These are phyloP conservation scores for Colletotrichum filicis DNA, from an alignment of 2,329 filamentous ascomycete genomes.

Conservation along the genomic window DNA sequence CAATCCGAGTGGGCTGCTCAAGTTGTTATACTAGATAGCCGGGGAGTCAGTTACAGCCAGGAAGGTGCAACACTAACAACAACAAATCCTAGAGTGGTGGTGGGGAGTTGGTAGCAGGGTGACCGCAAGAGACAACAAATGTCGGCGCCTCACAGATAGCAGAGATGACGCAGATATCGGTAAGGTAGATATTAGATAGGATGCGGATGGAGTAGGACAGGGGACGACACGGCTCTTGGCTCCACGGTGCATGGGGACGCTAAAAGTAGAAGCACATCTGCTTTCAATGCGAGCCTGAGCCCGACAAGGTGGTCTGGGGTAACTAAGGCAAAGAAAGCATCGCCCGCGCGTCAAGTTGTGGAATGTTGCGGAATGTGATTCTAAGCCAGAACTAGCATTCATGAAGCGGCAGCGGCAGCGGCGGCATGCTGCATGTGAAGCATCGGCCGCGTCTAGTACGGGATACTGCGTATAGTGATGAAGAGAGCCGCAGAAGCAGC, in stretches of 20 bases:
- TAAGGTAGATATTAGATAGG: not conserved
- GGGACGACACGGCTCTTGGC: not conserved
- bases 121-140: not conserved
- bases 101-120: not conserved
- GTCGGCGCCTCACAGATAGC: not conserved
- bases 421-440: not conserved
- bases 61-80: not conserved
- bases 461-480: not conserved
- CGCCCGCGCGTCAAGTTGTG: not conserved
- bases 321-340: not conserved
- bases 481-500: not conserved
- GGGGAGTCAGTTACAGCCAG: not conserved
- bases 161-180: conserved; percentile 4
- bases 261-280: conserved; percentile 9
- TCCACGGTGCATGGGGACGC: conserved; percentile 6
- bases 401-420: not conserved
- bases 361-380: not conserved
- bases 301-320: not conserved
- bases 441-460: not conserved
- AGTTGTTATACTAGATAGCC: not conserved
- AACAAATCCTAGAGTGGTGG: not conserved
- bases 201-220: conserved; percentile 5
- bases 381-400: not conserved
- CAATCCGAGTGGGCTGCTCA: not conserved
- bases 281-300: conserved; percentile 1